A percentile compares a stretch with the other conserved stretches of the same genome.
phyloP scores from a whole-genome alignment of 768 basidiomycete genomes.

The Boletus speciosus region DNA sequence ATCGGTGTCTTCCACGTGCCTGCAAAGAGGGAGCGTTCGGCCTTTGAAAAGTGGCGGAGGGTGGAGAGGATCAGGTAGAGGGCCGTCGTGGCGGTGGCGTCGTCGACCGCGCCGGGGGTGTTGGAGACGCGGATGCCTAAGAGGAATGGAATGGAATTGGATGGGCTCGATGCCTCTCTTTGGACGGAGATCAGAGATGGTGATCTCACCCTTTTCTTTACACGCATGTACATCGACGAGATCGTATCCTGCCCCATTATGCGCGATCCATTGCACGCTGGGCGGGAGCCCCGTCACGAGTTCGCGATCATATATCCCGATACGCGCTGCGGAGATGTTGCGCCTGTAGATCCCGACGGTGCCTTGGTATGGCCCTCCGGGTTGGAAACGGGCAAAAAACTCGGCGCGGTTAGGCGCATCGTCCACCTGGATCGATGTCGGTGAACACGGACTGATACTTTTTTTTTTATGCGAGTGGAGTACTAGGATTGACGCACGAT shows the following conservation, averaged over 20 bases:
- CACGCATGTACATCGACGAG: slow-evolving; percentile 72
- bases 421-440: slow-evolving; percentile 27
- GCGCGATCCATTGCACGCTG: slow-evolving; percentile 76
- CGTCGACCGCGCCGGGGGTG: slow-evolving; percentile 87
- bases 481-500: slow-evolving; percentile 49
- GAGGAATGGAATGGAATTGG: neutral
- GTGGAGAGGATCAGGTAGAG: slow-evolving; percentile 79
- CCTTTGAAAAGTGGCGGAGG: slow-evolving; percentile 66
- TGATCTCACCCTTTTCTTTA: slow-evolving; percentile 66
- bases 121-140: slow-evolving; percentile 72
- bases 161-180: neutral
- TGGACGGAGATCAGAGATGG: slow-evolving; percentile 17
- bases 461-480: neutral
- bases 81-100: slow-evolving; percentile 87
- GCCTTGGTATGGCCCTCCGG: slow-evolving; percentile 46
- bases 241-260: slow-evolving; percentile 89
- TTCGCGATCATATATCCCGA: slow-evolving; percentile 49
- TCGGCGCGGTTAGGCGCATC: slow-evolving; percentile 41
- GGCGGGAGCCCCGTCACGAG: slow-evolving; percentile 58
- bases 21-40: slow-evolving; percentile 50
- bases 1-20: slow-evolving; percentile 60
- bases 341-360: slow-evolving; percentile 51
- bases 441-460: neutral
- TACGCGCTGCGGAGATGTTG: slow-evolving; percentile 39
- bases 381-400: slow-evolving; percentile 42